Conservation (phyloP, 164 flowering plant genomes). For the Stephania japonica region DNA sequence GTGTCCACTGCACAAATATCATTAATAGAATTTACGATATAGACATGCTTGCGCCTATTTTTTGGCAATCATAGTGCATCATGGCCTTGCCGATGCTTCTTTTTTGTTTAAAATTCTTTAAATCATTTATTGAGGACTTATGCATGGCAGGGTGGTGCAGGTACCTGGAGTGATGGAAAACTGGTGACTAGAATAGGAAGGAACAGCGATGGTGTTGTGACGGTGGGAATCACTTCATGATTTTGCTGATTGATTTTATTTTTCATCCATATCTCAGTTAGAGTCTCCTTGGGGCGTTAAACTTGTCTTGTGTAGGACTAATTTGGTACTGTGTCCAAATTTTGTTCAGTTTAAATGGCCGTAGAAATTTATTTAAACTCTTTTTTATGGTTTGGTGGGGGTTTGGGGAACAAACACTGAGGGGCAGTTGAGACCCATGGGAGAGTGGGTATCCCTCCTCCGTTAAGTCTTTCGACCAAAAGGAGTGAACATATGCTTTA, state of each 20-base stretch:
- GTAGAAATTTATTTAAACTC: neutral
- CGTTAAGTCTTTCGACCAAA: too few relatives aligned
- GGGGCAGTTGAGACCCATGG: too few relatives aligned
- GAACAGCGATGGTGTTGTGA: conserved; percentile 71
- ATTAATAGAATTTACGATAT: neutral
- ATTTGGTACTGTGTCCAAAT: neutral
- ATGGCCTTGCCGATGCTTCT: neutral
- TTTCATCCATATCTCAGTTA: neutral
- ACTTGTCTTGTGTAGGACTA: neutral
- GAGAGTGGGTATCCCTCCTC: too few relatives aligned
- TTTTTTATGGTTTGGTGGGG: too few relatives aligned
- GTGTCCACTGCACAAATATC: neutral
- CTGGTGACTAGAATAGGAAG: conserved; percentile 95
- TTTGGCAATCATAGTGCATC: too few relatives aligned
- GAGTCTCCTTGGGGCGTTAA: neutral
- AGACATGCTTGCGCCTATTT: too few relatives aligned
- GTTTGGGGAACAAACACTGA: too few relatives aligned
- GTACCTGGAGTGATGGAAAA: conserved; percentile 99
- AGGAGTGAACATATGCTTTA: too few relatives aligned
- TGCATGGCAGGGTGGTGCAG: conserved; percentile 99
- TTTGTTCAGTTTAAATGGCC: neutral
- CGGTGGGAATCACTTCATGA: conserved; percentile 43
- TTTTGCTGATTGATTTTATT: conserved; percentile 1
- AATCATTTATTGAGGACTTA: conserved; percentile 53
- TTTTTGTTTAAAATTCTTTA: neutral